These are phyloP conservation scores for Malassezia psittaci DNA, from an alignment of 1,284 basidiomycete species.

Conservation along the genomic window DNA sequence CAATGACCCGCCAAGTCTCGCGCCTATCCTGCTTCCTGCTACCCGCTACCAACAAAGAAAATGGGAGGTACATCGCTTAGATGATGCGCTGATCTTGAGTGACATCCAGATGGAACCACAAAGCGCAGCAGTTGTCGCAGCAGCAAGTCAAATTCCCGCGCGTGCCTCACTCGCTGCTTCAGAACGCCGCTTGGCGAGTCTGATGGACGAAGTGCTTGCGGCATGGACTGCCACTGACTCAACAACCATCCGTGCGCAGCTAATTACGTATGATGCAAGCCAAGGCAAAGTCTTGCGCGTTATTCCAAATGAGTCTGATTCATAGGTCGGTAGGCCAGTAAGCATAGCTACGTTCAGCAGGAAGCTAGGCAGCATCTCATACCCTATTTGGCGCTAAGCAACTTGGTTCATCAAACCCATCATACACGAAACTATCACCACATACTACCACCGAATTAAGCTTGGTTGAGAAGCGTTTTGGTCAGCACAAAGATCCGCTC, in stretches of 20 bases:
- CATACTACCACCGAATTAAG: background rate
- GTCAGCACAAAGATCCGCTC: conserved; percentile 40
- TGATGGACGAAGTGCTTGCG: conserved; percentile 4
- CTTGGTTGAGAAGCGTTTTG: conserved; percentile 13
- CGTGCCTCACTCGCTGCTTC: background rate
- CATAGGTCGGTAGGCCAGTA: too few relatives aligned
- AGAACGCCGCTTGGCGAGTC: conserved; percentile 7
- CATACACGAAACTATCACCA: background rate
- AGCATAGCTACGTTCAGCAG: too few relatives aligned
- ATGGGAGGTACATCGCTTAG: background rate
- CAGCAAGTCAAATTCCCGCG: background rate
- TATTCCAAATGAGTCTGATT: too few relatives aligned
- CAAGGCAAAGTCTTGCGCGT: too few relatives aligned
- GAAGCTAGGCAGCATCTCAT: too few relatives aligned
- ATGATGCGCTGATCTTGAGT: background rate
- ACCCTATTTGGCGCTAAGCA: too few relatives aligned
- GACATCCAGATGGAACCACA: conserved; percentile 8
- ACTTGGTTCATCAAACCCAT: too few relatives aligned
- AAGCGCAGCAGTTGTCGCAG: conserved; percentile 11
- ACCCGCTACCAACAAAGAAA: background rate
- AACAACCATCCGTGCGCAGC: background rate
- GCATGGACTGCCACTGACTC: background rate
- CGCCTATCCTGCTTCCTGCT: background rate
- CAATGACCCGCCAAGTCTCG: background rate
- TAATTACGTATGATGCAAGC: background rate